phyloP scores from a whole-genome alignment of 1,284 basidiomycete species.

The Neonothopanus nambi region DNA sequence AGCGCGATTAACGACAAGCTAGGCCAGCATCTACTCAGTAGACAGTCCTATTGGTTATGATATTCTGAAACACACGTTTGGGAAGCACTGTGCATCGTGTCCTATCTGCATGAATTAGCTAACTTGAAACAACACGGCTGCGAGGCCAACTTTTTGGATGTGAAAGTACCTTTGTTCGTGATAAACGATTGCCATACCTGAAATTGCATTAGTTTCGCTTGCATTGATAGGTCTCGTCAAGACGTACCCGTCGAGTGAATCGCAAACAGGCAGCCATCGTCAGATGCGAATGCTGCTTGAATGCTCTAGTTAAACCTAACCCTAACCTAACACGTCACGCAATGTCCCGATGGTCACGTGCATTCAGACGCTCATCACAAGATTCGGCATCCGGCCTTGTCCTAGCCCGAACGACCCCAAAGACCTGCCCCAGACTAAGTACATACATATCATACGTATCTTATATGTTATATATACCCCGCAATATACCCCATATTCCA shows the following conservation, averaged over 20 bases:
- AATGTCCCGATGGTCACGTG: no score
- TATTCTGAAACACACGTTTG: conserved; percentile 55
- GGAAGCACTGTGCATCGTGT: conserved; percentile 77
- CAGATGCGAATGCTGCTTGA: conserved; percentile 7
- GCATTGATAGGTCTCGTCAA: not conserved
- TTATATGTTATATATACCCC: no score
- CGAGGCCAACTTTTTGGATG: not conserved
- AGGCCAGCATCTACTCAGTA: conserved; percentile 1
- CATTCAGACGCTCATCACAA: no score
- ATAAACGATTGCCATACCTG: conserved; percentile 83
- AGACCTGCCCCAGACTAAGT: no score
- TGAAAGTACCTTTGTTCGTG: conserved; percentile 60
- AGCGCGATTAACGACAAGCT: conserved; percentile 67
- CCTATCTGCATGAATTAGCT: conserved; percentile 40
- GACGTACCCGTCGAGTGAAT: conserved; percentile 59
- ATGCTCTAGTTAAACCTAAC: no score
- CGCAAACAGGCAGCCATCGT: conserved; percentile 45
- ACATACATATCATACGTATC: no score
- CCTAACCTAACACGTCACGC: no score
- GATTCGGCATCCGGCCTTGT: no score
- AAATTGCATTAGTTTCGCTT: not conserved
- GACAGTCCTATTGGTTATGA: no score
- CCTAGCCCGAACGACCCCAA: no score
- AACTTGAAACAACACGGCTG: not conserved
- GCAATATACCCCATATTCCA: no score